A percentile compares a stretch with the other conserved stretches of the same genome.
These are phyloP conservation scores for Furcasterigmium furcatum DNA, from an alignment of 2,329 filamentous ascomycete species.

Conservation along the genomic window DNA sequence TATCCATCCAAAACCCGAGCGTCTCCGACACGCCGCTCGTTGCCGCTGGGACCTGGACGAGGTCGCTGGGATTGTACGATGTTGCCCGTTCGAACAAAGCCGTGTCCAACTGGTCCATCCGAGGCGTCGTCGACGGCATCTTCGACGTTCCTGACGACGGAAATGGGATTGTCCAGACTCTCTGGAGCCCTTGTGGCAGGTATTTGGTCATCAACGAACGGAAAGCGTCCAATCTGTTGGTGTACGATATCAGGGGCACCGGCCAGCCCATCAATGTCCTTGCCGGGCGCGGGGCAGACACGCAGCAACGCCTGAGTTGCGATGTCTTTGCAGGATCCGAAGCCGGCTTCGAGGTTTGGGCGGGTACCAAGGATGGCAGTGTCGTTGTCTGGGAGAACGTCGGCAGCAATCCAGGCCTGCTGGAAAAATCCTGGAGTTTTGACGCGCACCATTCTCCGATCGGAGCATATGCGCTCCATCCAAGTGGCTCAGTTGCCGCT, in stretches of 20 bases:
- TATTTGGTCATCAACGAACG: slow-evolving; percentile 63
- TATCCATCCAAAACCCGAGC: slow-evolving; percentile 41
- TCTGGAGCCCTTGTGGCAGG: slow-evolving; percentile 61
- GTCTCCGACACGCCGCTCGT: slow-evolving; percentile 35
- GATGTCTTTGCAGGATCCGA: slow-evolving; percentile 47
- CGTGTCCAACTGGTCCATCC: slow-evolving; percentile 57
- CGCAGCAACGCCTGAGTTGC: slow-evolving; percentile 54
- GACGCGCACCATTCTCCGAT: slow-evolving; percentile 42
- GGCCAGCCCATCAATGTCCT: slow-evolving; percentile 54
- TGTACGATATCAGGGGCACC: slow-evolving; percentile 61
- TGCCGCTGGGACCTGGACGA: slow-evolving; percentile 62
- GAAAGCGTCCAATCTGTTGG: slow-evolving; percentile 48
- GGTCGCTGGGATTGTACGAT: slow-evolving; percentile 62
- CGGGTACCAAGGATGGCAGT: slow-evolving; percentile 49
- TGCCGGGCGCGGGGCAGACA: slow-evolving; percentile 42
- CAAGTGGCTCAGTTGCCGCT: slow-evolving; percentile 51
- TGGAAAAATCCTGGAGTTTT: slow-evolving; percentile 47
- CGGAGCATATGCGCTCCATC: slow-evolving; percentile 47
- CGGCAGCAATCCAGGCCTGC: slow-evolving; percentile 40
- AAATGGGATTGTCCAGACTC: slow-evolving; percentile 57
- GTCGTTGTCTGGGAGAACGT: slow-evolving; percentile 59
- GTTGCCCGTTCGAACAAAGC: slow-evolving; percentile 49
- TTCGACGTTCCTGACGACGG: slow-evolving; percentile 45
- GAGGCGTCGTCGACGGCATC: slow-evolving; percentile 44
- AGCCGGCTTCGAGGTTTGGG: slow-evolving; percentile 59